Conservation (phyloP, 345 rosid genomes). For the Acer campestre region DNA sequence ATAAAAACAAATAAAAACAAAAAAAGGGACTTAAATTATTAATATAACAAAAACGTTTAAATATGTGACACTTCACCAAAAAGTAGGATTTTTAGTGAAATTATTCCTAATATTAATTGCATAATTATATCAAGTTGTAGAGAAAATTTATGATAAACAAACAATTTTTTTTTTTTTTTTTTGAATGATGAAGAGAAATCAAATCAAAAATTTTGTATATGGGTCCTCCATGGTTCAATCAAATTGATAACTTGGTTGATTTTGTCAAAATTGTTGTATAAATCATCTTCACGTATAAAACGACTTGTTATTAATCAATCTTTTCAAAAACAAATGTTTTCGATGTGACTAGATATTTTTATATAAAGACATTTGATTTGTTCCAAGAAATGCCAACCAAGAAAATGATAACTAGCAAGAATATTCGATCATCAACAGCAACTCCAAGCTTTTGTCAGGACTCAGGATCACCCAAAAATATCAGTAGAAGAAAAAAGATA, state of each 20-base stretch:
- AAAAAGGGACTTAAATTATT: too few species aligned
- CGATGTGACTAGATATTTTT: background rate
- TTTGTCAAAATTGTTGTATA: background rate
- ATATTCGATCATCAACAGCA: background rate
- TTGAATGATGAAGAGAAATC: slow-evolving; percentile 1
- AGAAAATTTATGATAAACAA: too few species aligned
- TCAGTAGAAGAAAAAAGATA: background rate
- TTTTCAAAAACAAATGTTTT: background rate
- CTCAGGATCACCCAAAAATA: background rate
- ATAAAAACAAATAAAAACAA: too few species aligned
- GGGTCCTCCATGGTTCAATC: slow-evolving; percentile 5
- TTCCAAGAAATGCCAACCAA: background rate
- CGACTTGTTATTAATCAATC: background rate
- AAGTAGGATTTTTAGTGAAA: too few species aligned
- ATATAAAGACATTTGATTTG: background rate
- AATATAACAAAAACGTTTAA: too few species aligned
- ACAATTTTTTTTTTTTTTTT: background rate
- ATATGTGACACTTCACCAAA: too few species aligned
- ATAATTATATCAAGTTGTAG: too few species aligned
- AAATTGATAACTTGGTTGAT: background rate
- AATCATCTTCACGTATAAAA: background rate
- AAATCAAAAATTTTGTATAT: background rate
- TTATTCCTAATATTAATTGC: too few species aligned
- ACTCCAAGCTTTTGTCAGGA: too few species aligned
- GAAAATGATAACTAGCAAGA: background rate